These are phyloP conservation scores for Delitschia confertaspora DNA, from an alignment of 495 filamentous ascomycete genomes.

Conservation along the genomic window DNA sequence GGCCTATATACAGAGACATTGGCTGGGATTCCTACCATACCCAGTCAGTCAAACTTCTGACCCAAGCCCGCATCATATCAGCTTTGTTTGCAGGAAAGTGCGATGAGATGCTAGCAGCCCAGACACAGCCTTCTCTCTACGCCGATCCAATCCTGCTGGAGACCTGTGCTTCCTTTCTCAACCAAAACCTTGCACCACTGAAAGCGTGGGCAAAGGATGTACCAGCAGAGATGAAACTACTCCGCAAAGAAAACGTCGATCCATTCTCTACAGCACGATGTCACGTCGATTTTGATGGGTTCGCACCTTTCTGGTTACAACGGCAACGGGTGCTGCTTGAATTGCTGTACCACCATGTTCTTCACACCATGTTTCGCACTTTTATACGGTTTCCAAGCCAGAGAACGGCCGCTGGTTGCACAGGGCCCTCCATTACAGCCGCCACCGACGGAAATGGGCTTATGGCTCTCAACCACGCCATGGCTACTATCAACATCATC, in stretches of 20 bases:
- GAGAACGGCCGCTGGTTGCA: too few relatives aligned
- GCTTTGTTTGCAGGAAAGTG: constrained; percentile 36
- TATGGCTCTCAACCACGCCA: constrained; percentile 41
- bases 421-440: constrained; percentile 13
- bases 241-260: constrained; percentile 31
- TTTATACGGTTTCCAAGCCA: constrained; percentile 38
- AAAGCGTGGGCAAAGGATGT: constrained; percentile 35
- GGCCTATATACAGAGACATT: constrained; percentile 30
- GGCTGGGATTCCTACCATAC: constrained; percentile 32
- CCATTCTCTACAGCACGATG: constrained; percentile 40
- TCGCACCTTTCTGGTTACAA: constrained; percentile 39
- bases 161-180: constrained; percentile 31
- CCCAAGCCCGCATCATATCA: constrained; percentile 34
- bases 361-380: constrained; percentile 41
- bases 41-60: constrained; percentile 37
- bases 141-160: constrained; percentile 23
- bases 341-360: constrained; percentile 42
- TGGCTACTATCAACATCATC: constrained; percentile 42
- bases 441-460: constrained; percentile 32
- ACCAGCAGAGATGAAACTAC: constrained; percentile 35
- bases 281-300: constrained; percentile 35
- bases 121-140: constrained; percentile 23
- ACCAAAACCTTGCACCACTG: constrained; percentile 24
- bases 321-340: constrained; percentile 46
- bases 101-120: constrained; percentile 7